Percentiles rank a stretch among this genome's conserved stretches.
Evolutionary conservation across 345 rosid genomes (phyloP).

Genomic region (Gossypium mustelinum): DNA sequence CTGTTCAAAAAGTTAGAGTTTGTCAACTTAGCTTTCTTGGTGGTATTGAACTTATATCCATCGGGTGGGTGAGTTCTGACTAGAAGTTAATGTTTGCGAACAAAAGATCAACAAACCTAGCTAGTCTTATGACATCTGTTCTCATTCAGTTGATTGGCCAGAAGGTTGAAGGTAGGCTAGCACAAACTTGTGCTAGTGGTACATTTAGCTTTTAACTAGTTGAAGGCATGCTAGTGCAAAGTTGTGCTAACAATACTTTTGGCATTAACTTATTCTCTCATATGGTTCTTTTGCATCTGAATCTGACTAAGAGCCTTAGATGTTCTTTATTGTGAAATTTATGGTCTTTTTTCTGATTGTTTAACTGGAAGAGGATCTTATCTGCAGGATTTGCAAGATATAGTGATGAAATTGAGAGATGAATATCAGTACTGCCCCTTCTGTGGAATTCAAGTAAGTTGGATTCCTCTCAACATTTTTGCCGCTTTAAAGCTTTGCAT

Average conservation of each 20-base stretch:
- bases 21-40: constrained; percentile 4
- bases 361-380: neutral
- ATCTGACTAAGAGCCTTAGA: neutral
- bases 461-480: neutral
- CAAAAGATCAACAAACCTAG: neutral
- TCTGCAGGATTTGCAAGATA: constrained; percentile 67
- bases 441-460: constrained; percentile 71
- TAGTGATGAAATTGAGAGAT: constrained; percentile 68
- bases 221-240: neutral
- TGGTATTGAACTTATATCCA: neutral
- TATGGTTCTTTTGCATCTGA: constrained; percentile 1
- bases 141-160: neutral
- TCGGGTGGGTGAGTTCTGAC: neutral
- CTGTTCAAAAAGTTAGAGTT: neutral
- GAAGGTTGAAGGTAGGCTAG: neutral
- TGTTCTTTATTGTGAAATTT: neutral
- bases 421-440: constrained; percentile 74
- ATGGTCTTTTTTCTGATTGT: neutral
- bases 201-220: neutral
- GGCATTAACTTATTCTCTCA: neutral
- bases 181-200: neutral
- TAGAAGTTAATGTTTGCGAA: neutral
- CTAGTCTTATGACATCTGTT: neutral
- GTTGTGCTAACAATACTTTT: neutral
- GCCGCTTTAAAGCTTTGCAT: neutral